phyloP scores from a whole-genome alignment of 2,329 filamentous ascomycete species.

The Aspergillus transmontanensis region DNA sequence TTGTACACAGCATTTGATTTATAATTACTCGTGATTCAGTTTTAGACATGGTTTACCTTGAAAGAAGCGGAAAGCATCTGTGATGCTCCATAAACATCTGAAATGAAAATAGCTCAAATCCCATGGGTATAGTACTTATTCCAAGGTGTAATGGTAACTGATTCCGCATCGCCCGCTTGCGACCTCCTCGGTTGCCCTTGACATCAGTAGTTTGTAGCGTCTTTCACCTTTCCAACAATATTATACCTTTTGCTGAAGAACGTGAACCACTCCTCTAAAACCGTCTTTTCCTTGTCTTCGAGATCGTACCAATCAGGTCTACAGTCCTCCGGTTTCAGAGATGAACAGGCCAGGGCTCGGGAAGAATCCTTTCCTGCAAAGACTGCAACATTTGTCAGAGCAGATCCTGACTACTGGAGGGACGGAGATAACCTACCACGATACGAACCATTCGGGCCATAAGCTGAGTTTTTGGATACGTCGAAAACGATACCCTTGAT shows the following conservation, averaged over 20 bases:
- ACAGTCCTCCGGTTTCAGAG: constrained; percentile 82
- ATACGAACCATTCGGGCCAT: constrained; percentile 80
- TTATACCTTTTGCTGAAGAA: constrained; percentile 99
- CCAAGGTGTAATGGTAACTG: background rate
- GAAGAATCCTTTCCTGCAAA: constrained; percentile 96
- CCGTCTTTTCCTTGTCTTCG: constrained; percentile 79
- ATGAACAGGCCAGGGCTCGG: constrained; percentile 83
- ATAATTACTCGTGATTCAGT: constrained; percentile 8
- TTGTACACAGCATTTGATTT: constrained; percentile 13
- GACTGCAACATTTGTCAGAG: constrained; percentile 57
- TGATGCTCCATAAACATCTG: background rate
- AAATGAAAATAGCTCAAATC: background rate
- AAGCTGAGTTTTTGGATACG: constrained; percentile 85
- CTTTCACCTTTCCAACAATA: constrained; percentile 57
- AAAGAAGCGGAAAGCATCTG: constrained; percentile 21
- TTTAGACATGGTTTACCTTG: background rate
- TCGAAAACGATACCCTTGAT: constrained; percentile 93
- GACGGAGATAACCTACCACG: constrained; percentile 62
- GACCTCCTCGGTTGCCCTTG: background rate
- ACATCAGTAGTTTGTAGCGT: constrained; percentile 39
- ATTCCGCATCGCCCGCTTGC: background rate
- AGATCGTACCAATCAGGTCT: constrained; percentile 80
- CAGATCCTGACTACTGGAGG: background rate
- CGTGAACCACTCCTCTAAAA: constrained; percentile 87
- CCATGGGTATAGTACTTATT: constrained; percentile 2